Evolutionary conservation across 768 basidiomycete genomes (phyloP).

Genomic region (Mycena maculata): DNA sequence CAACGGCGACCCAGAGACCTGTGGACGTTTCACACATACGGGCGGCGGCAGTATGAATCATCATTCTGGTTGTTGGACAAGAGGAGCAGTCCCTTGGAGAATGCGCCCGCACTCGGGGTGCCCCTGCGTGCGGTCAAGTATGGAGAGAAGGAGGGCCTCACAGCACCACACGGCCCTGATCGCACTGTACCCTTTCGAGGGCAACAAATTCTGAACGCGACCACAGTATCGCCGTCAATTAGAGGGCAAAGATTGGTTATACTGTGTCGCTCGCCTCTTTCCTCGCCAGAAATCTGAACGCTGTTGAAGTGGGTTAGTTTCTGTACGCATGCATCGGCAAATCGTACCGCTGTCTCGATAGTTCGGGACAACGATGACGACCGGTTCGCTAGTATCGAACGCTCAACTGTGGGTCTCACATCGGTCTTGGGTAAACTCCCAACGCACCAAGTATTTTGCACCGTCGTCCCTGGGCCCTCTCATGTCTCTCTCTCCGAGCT

Average conservation of each 20-base stretch:
- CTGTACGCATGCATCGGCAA: background rate
- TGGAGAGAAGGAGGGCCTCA: too few species aligned
- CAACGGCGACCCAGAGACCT: constrained; percentile 1
- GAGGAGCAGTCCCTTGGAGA: background rate
- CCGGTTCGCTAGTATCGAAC: constrained; percentile 17
- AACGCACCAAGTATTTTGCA: too few species aligned
- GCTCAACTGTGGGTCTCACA: background rate
- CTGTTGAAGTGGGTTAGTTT: background rate
- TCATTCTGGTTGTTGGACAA: background rate
- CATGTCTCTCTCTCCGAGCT: too few species aligned
- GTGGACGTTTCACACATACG: background rate
- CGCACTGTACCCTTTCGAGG: constrained; percentile 4
- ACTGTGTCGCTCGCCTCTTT: background rate
- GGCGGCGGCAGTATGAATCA: background rate
- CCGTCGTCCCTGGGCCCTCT: too few species aligned
- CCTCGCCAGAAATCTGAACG: constrained; percentile 12
- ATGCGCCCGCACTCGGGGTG: background rate
- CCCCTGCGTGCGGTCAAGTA: background rate
- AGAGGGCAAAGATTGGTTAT: constrained; percentile 4
- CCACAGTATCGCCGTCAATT: background rate
- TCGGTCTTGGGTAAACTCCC: constrained; percentile 9
- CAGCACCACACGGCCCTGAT: background rate
- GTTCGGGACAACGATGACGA: constrained; percentile 14
- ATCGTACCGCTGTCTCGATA: constrained; percentile 11
- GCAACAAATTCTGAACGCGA: background rate